Evolutionary conservation across 129 eudicot genomes (phyloP).

Genomic region (Flaveria bidentis): DNA sequence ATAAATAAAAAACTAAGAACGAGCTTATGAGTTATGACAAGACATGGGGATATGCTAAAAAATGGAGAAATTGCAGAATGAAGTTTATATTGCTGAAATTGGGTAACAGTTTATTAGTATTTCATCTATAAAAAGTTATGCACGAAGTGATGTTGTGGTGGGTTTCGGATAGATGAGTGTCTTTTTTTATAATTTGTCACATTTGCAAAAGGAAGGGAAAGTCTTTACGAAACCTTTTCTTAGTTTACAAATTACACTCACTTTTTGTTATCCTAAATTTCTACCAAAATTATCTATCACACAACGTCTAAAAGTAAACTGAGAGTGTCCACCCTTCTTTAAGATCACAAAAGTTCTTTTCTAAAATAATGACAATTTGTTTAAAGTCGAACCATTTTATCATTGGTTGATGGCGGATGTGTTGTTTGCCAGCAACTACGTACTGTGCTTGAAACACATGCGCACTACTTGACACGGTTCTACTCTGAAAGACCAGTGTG

Average conservation of each 20-base stretch:
- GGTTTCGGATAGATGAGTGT: constrained; percentile 10
- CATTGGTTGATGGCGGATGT: no score
- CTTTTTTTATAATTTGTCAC: background rate
- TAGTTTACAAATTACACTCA: background rate
- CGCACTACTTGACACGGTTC: no score
- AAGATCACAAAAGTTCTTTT: no score
- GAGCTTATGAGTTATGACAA: background rate
- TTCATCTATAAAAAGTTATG: constrained; percentile 22
- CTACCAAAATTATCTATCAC: constrained; percentile 1
- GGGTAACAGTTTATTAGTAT: constrained; percentile 30
- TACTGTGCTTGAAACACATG: no score
- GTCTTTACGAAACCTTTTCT: background rate
- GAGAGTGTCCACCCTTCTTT: background rate
- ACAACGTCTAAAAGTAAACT: background rate
- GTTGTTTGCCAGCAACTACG: no score
- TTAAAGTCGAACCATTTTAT: no score
- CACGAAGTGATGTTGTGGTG: background rate
- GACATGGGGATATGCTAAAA: constrained; percentile 30
- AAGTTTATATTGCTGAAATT: constrained; percentile 29
- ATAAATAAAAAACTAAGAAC: constrained; percentile 5
- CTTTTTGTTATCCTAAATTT: constrained; percentile 20
- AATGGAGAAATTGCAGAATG: constrained; percentile 27
- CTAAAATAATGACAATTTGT: no score
- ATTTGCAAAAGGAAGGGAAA: background rate
- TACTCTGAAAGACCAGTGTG: no score